These are phyloP conservation scores for Stachybotrys chlorohalonatus DNA, from an alignment of 2,329 filamentous ascomycete species.

Conservation along the genomic window DNA sequence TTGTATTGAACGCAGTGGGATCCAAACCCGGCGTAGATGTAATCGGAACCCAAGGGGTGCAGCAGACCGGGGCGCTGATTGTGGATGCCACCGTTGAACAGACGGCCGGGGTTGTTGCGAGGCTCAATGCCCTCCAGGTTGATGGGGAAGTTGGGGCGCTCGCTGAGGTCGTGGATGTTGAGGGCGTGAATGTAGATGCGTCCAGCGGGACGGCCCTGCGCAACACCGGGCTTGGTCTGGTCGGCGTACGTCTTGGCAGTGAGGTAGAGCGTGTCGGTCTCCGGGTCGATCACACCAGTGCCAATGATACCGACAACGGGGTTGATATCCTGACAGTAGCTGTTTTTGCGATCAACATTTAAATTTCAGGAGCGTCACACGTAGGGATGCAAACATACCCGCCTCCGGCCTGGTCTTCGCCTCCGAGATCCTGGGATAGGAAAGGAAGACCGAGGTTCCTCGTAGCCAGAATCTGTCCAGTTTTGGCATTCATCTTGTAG, in stretches of 20 bases:
- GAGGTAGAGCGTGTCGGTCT: not conserved
- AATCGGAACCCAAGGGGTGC: not conserved
- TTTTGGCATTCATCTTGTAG: conserved; percentile 2
- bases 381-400: not conserved
- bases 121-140: not conserved
- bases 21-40: conserved; percentile 1
- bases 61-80: conserved; percentile 1
- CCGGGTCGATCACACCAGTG: not conserved
- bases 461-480: not conserved
- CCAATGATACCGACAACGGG: not conserved
- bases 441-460: conserved; percentile 1
- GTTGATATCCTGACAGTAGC: conserved; percentile 1
- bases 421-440: not conserved
- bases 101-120: conserved; percentile 1
- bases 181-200: conserved; percentile 1
- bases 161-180: conserved; percentile 1
- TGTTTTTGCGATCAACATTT: not conserved
- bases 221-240: not conserved
- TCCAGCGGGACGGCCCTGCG: not conserved
- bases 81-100: conserved; percentile 1
- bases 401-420: not conserved
- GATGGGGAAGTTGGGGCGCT: conserved; percentile 2
- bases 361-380: not conserved
- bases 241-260: conserved; percentile 1
- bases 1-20: conserved; percentile 1